These are phyloP conservation scores for Oryza punctata DNA, from an alignment of 176 grass and related monocot genomes.

Conservation along the genomic window DNA sequence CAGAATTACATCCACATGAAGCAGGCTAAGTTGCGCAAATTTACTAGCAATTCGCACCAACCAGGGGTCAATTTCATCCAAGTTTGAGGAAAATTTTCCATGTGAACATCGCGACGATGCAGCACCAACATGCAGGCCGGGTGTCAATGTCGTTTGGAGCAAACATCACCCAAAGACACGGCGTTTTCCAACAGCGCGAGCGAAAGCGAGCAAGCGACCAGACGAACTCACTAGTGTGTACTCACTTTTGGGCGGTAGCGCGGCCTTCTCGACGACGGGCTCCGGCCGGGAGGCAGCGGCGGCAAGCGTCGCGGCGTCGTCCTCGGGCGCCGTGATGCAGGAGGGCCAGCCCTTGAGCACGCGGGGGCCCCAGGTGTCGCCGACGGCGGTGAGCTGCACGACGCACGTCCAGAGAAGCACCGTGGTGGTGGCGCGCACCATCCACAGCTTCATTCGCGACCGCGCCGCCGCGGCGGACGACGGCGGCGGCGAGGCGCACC, in stretches of 20 bases:
- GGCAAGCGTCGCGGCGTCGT: not conserved
- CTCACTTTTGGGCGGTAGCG: conserved; percentile 80
- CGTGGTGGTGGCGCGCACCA: conserved; percentile 56
- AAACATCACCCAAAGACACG: conserved; percentile 9
- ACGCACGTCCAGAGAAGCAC: conserved; percentile 79
- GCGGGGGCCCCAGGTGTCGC: conserved; percentile 70
- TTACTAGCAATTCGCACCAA: conserved; percentile 16
- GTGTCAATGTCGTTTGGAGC: conserved; percentile 43
- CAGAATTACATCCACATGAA: not conserved
- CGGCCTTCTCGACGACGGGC: conserved; percentile 47
- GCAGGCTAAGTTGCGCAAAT: not conserved
- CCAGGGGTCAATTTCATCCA: conserved; percentile 19
- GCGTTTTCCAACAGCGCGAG: conserved; percentile 9
- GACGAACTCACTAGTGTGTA: not conserved
- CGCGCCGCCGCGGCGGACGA: conserved; percentile 44
- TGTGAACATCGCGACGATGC: conserved; percentile 24
- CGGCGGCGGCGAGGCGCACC: not conserved
- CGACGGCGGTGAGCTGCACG: conserved; percentile 72
- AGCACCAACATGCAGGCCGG: conserved; percentile 34
- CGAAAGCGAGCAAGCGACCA: conserved; percentile 27
- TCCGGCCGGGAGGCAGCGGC: not conserved
- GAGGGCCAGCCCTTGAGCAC: conserved; percentile 81
- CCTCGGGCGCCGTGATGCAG: conserved; percentile 56
- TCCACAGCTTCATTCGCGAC: conserved; percentile 79
- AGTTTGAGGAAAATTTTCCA: not conserved